Percentiles rank a stretch among this genome's conserved stretches.
Conservation (phyloP, 1,139 yeast genomes). For the Yamadazyma jaroonii region DNA sequence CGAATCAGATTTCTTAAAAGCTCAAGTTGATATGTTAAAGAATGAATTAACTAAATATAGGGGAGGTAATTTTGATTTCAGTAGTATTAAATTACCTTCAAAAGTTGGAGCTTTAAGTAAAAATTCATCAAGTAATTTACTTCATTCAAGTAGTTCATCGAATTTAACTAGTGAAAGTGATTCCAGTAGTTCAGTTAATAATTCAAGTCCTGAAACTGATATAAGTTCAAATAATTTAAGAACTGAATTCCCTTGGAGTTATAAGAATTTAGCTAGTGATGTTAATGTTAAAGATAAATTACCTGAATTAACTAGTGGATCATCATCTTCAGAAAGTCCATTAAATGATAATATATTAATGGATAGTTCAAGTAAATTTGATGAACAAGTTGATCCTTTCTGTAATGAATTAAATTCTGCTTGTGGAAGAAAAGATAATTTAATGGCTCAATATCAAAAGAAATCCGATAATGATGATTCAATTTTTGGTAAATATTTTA, state of each 20-base stretch:
- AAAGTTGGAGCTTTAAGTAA: conserved; percentile 28
- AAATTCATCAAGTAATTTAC: conserved; percentile 10
- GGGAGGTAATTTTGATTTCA: conserved; percentile 36
- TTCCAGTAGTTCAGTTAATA: conserved; percentile 15
- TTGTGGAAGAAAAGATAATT: conserved; percentile 76
- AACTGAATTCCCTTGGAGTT: conserved; percentile 37
- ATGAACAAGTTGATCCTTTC: conserved; percentile 55
- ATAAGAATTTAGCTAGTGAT: background rate
- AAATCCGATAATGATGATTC: conserved; percentile 3
- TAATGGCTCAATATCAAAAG: conserved; percentile 54
- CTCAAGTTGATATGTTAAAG: conserved; percentile 75
- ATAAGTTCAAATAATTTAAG: conserved; percentile 17
- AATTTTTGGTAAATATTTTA: conserved; percentile 7
- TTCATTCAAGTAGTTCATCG: conserved; percentile 16
- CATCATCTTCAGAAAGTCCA: conserved; percentile 39
- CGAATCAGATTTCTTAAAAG: conserved; percentile 70
- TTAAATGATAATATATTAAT: conserved; percentile 36
- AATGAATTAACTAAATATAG: conserved; percentile 66
- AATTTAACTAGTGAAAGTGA: conserved; percentile 9
- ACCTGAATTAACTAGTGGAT: conserved; percentile 37
- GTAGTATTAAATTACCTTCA: conserved; percentile 26
- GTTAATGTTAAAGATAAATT: conserved; percentile 15
- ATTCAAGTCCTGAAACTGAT: conserved; percentile 22
- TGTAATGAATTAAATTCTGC: conserved; percentile 75
- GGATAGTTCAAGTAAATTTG: conserved; percentile 26